Evolutionary conservation across 2,329 filamentous ascomycete genomes (phyloP).

Genomic region (Cordyceps fumosorosea): DNA sequence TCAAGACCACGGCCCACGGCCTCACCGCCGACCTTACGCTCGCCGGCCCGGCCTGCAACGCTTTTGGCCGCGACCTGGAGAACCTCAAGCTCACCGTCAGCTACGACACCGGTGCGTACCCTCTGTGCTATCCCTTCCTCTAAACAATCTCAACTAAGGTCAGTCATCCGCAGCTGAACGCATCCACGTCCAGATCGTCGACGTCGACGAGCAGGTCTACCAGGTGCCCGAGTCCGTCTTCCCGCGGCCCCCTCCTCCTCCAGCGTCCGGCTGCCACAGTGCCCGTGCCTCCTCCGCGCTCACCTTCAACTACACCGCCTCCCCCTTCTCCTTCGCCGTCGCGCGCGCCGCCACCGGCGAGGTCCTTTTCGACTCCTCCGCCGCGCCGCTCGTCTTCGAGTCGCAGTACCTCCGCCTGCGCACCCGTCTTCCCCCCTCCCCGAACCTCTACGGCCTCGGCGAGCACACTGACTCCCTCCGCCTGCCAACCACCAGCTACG

Average conservation of each 20-base stretch:
- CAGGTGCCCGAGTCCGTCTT: slow-evolving; percentile 63
- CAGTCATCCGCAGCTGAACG: slow-evolving; percentile 43
- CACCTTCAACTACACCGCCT: slow-evolving; percentile 29
- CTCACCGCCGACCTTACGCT: slow-evolving; percentile 35
- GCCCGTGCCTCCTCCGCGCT: slow-evolving; percentile 30
- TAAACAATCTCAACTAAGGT: not conserved
- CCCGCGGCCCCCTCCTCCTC: slow-evolving; percentile 42
- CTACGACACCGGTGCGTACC: slow-evolving; percentile 50
- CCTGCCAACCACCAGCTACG: slow-evolving; percentile 51
- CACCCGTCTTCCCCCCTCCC: slow-evolving; percentile 62
- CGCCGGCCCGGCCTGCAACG: slow-evolving; percentile 20
- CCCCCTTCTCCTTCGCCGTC: slow-evolving; percentile 60
- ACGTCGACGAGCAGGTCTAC: slow-evolving; percentile 57
- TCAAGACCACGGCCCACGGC: slow-evolving; percentile 41
- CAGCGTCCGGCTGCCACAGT: slow-evolving; percentile 20
- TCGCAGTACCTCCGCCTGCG: slow-evolving; percentile 65
- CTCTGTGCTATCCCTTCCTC: not conserved
- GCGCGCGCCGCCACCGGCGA: slow-evolving; percentile 26
- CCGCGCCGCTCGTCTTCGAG: slow-evolving; percentile 60
- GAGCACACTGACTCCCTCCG: slow-evolving; percentile 65
- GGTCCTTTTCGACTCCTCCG: slow-evolving; percentile 60
- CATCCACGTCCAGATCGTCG: slow-evolving; percentile 66
- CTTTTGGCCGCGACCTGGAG: slow-evolving; percentile 19
- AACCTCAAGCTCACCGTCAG: slow-evolving; percentile 50
- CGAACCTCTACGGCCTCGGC: slow-evolving; percentile 68